Percentiles rank a stretch among this genome's conserved stretches.
These are phyloP conservation scores for Pneumocystis jirovecii DNA, from an alignment of 1,139 yeast species.

Conservation along the genomic window DNA sequence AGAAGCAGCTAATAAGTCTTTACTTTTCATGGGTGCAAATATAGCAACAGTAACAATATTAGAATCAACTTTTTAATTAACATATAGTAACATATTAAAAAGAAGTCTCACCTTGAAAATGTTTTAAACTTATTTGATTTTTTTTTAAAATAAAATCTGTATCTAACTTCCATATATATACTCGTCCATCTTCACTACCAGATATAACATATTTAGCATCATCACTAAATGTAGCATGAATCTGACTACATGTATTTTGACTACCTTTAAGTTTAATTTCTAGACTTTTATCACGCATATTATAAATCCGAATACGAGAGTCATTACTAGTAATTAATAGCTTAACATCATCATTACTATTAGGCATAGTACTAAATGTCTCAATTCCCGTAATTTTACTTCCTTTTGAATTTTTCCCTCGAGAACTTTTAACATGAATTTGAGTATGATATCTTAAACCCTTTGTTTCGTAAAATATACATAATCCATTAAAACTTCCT, in stretches of 20 bases:
- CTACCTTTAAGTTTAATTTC: constrained; percentile 62
- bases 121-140: constrained; percentile 20
- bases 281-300: constrained; percentile 40
- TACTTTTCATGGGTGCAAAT: constrained; percentile 66
- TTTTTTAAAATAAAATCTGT: constrained; percentile 34
- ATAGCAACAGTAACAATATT: constrained; percentile 58
- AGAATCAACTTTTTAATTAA: constrained; percentile 47
- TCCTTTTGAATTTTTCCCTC: constrained; percentile 21
- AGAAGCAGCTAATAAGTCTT: constrained; percentile 49
- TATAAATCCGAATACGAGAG: constrained; percentile 56
- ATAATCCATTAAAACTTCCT: constrained; percentile 71
- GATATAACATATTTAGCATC: constrained; percentile 65
- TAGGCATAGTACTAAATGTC: constrained; percentile 15
- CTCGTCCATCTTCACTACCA: constrained; percentile 78
- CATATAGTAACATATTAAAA: neutral
- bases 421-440: constrained; percentile 34
- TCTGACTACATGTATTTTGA: constrained; percentile 54
- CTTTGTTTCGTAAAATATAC: constrained; percentile 47
- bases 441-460: constrained; percentile 43
- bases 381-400: constrained; percentile 43
- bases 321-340: constrained; percentile 50
- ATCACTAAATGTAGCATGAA: constrained; percentile 49
- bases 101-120: neutral
- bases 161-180: constrained; percentile 63
- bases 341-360: constrained; percentile 12